Evolutionary conservation across 768 basidiomycete genomes (phyloP), one percentile per base, ranked within the genome.

Genomic region (Piloderma croceum): DNA sequence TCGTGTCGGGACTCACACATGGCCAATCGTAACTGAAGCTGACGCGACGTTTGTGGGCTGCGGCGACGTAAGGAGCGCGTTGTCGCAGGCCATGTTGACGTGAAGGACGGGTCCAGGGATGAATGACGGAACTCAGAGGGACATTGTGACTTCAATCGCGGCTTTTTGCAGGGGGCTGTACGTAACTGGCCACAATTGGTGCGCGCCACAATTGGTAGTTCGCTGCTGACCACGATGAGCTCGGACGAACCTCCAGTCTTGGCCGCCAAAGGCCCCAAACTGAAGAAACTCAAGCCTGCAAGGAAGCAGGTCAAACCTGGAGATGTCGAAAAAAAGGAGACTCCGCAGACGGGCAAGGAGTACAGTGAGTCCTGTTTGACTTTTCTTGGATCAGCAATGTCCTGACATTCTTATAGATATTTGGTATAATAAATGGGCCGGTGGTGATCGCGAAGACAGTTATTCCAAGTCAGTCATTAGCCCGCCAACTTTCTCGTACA

Each of bases 381-480:
- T 29, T 9, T 29, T 29, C 10, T 15, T 15, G 15, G 15, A 29
- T 9, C 27, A 34, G n/a, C n/a, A n/a, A n/a, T n/a, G n/a, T n/a
- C n/a, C n/a, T n/a, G n/a, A n/a, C n/a, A n/a, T n/a, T n/a, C 27
- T 45, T 9, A 37, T 44, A 87, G 88, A 99, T 63, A 87, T 94
- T 38, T 99, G 96, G 94, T 98, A 94, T 60, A 92, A 97, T 64
- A 94, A 96, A 67, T 98, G 94, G 94, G 96, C 96, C n/a, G 96
- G 96, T 39, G 96, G 94, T 41, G 96, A 99, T 60, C 79, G 90
- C 22, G 96, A 97, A 61, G 94, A 99, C 59, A 85, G 79, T 43
- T 91, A 97, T 59, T 93, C 92, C 24, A 94, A 91, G 92, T 91
- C 49, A 43, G 83, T 70, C 11, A 24, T 6, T 18, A 18, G 34